phyloP scores from a whole-genome alignment of 2,329 filamentous ascomycete genomes.

The Alternaria viburni region DNA sequence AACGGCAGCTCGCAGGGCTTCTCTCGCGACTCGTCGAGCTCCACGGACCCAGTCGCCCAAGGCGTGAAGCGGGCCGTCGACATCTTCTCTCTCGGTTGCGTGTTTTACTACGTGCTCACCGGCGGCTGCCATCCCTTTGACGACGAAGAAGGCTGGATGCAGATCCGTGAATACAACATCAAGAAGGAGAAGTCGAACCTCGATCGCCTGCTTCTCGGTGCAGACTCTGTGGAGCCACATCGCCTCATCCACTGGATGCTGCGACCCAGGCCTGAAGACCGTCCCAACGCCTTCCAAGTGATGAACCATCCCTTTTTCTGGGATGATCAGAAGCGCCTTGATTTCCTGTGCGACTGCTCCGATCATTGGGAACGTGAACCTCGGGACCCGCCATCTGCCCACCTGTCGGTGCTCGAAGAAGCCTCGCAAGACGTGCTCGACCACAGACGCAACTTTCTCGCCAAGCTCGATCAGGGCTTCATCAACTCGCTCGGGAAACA shows the following conservation, averaged over 20 bases:
- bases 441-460: constrained; percentile 77
- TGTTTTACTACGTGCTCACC: constrained; percentile 99
- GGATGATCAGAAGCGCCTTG: constrained; percentile 83
- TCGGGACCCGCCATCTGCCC: constrained; percentile 76
- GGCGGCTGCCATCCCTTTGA: constrained; percentile 93
- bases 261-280: constrained; percentile 66
- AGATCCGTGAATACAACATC: constrained; percentile 86
- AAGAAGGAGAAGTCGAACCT: constrained; percentile 84
- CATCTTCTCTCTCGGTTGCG: constrained; percentile 93
- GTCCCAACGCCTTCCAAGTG: constrained; percentile 78
- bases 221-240: constrained; percentile 84
- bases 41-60: constrained; percentile 58
- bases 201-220: constrained; percentile 75
- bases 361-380: constrained; percentile 96
- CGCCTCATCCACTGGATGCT: constrained; percentile 87
- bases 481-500: constrained; percentile 91
- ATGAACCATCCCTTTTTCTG: constrained; percentile 98
- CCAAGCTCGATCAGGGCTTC: constrained; percentile 76
- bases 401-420: constrained; percentile 66
- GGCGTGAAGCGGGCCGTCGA: constrained; percentile 95
- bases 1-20: constrained; percentile 52
- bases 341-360: constrained; percentile 94
- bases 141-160: constrained; percentile 91
- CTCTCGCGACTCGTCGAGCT: constrained; percentile 50
- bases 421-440: constrained; percentile 55